These are phyloP conservation scores for Plenodomus biglobosus DNA, from an alignment of 2,329 filamentous ascomycete genomes.

Conservation along the genomic window DNA sequence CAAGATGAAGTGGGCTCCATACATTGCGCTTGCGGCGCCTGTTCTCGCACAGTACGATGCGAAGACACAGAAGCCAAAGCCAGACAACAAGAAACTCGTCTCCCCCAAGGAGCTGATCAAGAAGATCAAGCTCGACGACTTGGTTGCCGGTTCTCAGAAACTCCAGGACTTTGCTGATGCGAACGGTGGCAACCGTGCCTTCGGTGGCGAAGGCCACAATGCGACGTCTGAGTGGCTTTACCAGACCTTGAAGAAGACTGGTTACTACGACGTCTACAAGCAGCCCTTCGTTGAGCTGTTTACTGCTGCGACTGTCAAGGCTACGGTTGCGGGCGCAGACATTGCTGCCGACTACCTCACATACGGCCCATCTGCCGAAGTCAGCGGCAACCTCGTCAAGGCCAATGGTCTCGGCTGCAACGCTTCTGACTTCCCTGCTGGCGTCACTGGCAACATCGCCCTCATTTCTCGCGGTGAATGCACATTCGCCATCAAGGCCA, in stretches of 20 bases:
- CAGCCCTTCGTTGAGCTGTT: conserved; percentile 42
- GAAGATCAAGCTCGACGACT: conserved; percentile 33
- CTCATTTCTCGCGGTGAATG: conserved; percentile 69
- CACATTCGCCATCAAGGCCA: conserved; percentile 68
- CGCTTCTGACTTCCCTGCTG: conserved; percentile 60
- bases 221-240: conserved; percentile 38
- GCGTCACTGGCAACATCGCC: conserved; percentile 63
- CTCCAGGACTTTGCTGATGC: conserved; percentile 37
- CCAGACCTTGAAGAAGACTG: conserved; percentile 31
- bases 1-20: conserved; percentile 36
- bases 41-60: conserved; percentile 17
- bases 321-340: conserved; percentile 27
- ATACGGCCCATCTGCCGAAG: conserved; percentile 66
- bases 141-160: conserved; percentile 38
- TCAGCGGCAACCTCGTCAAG: conserved; percentile 61
- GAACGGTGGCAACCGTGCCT: conserved; percentile 41
- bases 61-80: conserved; percentile 10
- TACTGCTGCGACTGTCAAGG: conserved; percentile 31
- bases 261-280: conserved; percentile 40
- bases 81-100: conserved; percentile 15
- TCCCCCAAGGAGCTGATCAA: conserved; percentile 27
- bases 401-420: conserved; percentile 66
- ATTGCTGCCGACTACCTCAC: conserved; percentile 36
- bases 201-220: conserved; percentile 41
- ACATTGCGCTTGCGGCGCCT: conserved; percentile 29